A percentile compares a stretch with the other conserved stretches of the same genome.
phyloP scores from a whole-genome alignment of 306 rosid genomes.

The Dryas drummondii region DNA sequence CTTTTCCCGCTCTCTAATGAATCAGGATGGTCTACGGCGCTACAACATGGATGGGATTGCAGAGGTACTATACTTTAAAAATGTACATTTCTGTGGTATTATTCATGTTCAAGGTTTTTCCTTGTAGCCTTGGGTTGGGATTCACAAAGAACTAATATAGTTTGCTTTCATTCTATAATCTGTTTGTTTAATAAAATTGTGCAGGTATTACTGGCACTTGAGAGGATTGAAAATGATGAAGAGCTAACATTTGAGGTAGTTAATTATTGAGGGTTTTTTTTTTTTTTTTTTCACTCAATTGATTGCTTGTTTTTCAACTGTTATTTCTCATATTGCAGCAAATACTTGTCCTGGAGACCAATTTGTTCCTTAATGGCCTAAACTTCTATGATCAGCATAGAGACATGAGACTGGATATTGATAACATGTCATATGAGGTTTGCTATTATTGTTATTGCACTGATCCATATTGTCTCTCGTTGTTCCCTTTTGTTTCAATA shows the following conservation, averaged over 20 bases:
- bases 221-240: constrained; percentile 94
- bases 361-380: constrained; percentile 71
- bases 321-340: constrained; percentile 57
- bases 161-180: background rate
- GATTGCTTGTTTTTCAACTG: constrained; percentile 20
- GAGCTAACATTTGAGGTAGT: constrained; percentile 91
- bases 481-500: constrained; percentile 5
- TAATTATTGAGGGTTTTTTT: constrained; percentile 5
- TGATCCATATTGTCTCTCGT: background rate
- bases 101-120: background rate
- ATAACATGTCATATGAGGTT: constrained; percentile 99
- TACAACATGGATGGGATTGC: constrained; percentile 85
- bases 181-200: constrained; percentile 19
- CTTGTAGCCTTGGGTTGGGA: background rate
- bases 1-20: constrained; percentile 48
- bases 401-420: constrained; percentile 97
- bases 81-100: background rate
- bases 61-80: constrained; percentile 54
- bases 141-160: background rate
- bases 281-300: background rate
- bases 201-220: constrained; percentile 84
- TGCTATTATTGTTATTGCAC: constrained; percentile 28
- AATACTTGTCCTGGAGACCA: constrained; percentile 78
- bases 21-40: constrained; percentile 57
- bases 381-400: constrained; percentile 86